Conservation (phyloP, 1,284 basidiomycete species). For the Sanguinoderma infundibulare region DNA sequence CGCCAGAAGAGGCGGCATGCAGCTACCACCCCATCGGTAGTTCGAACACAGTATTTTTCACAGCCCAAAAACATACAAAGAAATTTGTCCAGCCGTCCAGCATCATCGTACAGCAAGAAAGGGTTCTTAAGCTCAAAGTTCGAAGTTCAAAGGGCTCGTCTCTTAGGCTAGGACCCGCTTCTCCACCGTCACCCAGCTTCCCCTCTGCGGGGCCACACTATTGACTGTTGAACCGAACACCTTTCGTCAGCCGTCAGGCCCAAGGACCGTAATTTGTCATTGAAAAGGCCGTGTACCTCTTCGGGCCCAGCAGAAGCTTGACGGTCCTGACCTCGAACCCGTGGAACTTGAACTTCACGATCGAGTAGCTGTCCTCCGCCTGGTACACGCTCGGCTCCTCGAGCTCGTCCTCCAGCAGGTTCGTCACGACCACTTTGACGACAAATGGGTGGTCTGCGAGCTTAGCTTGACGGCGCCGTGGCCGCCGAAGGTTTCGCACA, state of each 20-base stretch:
- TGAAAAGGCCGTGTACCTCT: slow-evolving; percentile 22
- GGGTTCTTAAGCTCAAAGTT: neutral
- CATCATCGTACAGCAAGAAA: neutral
- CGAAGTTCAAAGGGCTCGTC: too few species aligned
- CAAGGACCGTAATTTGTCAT: neutral
- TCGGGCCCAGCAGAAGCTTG: slow-evolving; percentile 55
- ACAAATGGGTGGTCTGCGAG: slow-evolving; percentile 62
- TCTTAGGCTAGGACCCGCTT: slow-evolving; percentile 16
- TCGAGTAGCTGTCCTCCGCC: slow-evolving; percentile 27
- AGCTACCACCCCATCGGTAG: too few species aligned
- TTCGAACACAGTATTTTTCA: neutral
- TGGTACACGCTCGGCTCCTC: slow-evolving; percentile 49
- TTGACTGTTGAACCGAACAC: neutral
- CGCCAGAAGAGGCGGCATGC: too few species aligned
- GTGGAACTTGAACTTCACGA: slow-evolving; percentile 68
- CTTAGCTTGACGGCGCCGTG: slow-evolving; percentile 71
- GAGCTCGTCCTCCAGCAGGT: slow-evolving; percentile 84
- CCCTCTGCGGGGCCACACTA: slow-evolving; percentile 30
- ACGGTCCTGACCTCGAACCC: slow-evolving; percentile 90
- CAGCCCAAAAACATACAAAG: neutral
- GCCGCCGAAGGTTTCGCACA: slow-evolving; percentile 93
- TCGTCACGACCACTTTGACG: slow-evolving; percentile 68
- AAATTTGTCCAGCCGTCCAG: slow-evolving; percentile 1
- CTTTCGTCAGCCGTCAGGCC: neutral
- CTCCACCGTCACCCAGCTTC: slow-evolving; percentile 49